Conservation (phyloP, 2,329 filamentous ascomycete species). For the Trichoderma aggressivum region DNA sequence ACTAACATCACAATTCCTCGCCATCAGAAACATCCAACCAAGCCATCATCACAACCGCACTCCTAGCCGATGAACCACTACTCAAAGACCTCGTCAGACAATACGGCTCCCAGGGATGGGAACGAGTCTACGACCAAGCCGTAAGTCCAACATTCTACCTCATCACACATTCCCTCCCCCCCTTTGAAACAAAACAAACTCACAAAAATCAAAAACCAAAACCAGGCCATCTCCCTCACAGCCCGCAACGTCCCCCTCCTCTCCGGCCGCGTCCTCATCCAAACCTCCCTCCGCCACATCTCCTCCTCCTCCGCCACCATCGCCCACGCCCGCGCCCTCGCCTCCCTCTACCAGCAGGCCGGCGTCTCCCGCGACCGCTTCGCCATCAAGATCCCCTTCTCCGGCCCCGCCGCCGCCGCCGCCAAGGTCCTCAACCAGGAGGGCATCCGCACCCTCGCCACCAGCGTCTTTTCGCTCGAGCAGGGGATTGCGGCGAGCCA, state of each 20-base stretch:
- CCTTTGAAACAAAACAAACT: background rate
- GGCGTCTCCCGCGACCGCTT: conserved; percentile 23
- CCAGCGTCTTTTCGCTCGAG: conserved; percentile 24
- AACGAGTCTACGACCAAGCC: conserved; percentile 22
- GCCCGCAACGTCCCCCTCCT: conserved; percentile 24
- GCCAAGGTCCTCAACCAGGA: conserved; percentile 21
- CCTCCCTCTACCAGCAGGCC: conserved; percentile 20
- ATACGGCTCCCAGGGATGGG: conserved; percentile 23
- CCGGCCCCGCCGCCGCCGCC: conserved; percentile 23
- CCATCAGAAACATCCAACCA: conserved; percentile 24
- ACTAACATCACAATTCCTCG: background rate
- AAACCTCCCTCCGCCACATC: conserved; percentile 22
- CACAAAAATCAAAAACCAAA: background rate
- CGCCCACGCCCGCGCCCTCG: conserved; percentile 23
- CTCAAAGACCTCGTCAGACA: conserved; percentile 18
- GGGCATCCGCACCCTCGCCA: conserved; percentile 26
- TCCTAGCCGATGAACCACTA: conserved; percentile 18
- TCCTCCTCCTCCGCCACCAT: conserved; percentile 22
- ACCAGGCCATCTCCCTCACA: conserved; percentile 21
- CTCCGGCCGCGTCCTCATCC: conserved; percentile 25
- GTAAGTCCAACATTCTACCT: conserved; percentile 5
- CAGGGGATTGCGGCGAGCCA: conserved; percentile 28
- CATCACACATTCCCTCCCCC: background rate
- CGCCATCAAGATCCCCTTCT: conserved; percentile 25
- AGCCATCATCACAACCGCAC: conserved; percentile 21